These are phyloP conservation scores for Lepiota subincarnata DNA, from an alignment of 768 basidiomycete genomes.

Conservation along the genomic window DNA sequence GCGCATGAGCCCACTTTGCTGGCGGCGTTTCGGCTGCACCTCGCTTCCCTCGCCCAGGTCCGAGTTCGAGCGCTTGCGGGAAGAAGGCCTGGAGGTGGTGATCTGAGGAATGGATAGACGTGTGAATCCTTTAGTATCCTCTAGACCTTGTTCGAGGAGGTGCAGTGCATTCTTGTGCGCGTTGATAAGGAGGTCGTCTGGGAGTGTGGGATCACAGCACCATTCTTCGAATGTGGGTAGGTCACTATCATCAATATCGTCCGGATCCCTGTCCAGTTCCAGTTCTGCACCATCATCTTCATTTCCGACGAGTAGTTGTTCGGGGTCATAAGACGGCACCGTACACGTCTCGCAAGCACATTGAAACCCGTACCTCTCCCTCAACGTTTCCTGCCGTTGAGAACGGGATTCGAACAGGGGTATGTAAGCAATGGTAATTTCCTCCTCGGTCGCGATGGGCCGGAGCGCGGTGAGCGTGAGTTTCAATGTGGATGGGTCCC, in stretches of 20 bases:
- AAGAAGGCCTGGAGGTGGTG: neutral
- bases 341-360: constrained; percentile 38
- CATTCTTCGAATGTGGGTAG: constrained; percentile 38
- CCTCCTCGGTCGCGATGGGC: constrained; percentile 34
- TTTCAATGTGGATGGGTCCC: constrained; percentile 35
- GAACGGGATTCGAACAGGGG: constrained; percentile 32
- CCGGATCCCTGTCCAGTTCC: constrained; percentile 10
- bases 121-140: constrained; percentile 23
- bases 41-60: neutral
- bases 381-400: constrained; percentile 29
- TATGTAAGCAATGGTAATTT: constrained; percentile 43
- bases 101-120: neutral
- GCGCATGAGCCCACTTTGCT: neutral
- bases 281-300: neutral
- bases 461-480: constrained; percentile 38
- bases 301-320: too few relatives aligned
- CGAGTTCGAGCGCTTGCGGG: too few relatives aligned
- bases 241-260: constrained; percentile 26
- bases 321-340: neutral
- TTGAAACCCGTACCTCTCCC: constrained; percentile 34
- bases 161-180: constrained; percentile 36
- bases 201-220: constrained; percentile 35
- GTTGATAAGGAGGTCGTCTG: constrained; percentile 35
- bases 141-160: constrained; percentile 36
- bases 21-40: neutral